Evolutionary conservation across 129 eudicot species (phyloP).

Genomic region (Chrysanthemum makinoi): DNA sequence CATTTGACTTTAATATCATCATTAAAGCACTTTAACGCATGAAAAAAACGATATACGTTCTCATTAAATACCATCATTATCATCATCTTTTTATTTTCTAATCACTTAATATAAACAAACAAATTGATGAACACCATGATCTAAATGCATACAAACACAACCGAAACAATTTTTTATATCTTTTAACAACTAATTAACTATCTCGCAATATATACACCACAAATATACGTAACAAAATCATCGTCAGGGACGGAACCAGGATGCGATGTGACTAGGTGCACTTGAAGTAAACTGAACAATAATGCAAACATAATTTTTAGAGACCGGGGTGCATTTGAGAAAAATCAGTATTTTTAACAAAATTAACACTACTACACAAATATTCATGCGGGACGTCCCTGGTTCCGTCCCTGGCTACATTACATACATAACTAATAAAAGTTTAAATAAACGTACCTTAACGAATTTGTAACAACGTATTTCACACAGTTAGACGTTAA

Average conservation of each 20-base stretch:
- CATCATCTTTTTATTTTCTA: not conserved
- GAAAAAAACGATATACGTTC: constrained; percentile 20
- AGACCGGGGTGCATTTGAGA: too few relatives aligned
- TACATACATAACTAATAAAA: not conserved
- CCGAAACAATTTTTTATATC: not conserved
- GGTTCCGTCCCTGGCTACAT: too few relatives aligned
- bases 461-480: not conserved
- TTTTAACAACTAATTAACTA: too few relatives aligned
- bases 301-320: too few relatives aligned
- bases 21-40: constrained; percentile 7
- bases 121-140: constrained; percentile 9
- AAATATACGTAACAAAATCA: not conserved
- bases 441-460: constrained; percentile 17
- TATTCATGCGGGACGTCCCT: too few relatives aligned
- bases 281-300: too few relatives aligned
- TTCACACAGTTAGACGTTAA: too few relatives aligned
- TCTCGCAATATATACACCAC: too few relatives aligned
- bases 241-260: not conserved
- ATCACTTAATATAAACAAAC: not conserved
- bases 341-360: too few relatives aligned
- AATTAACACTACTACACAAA: too few relatives aligned
- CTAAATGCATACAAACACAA: constrained; percentile 3
- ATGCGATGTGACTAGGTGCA: too few relatives aligned
- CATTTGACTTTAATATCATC: too few relatives aligned
- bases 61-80: constrained; percentile 6